Base-by-base conservation (phyloP, 495 filamentous ascomycete genomes). In the Friedmanniomyces simplex region DNA sequence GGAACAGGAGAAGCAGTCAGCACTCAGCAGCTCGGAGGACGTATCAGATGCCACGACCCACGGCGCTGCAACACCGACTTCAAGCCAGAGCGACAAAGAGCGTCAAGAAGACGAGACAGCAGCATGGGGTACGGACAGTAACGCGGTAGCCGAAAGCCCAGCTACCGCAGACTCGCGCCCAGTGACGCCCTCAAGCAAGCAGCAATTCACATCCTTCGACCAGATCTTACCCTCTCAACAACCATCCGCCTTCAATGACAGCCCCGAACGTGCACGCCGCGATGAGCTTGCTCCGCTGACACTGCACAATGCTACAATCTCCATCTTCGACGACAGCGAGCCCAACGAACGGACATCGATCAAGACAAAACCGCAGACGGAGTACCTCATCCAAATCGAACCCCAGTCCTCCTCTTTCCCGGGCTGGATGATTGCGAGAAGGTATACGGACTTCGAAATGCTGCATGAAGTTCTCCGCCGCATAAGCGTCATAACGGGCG, bases 371-470 rank as follows among this genome's bases (percentile, higher is more conserved):
- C 85, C 85, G 6, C 76, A 81, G 1, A 77, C 73, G 5, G 85
- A 91, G 54, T 98, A 95, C 66, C 73, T 96, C 4, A 75, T 98
- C 20, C 90, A 96, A 67, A 87, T 98, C 55, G 93, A 98, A 63
- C 91, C 93, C 8, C 73, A 80, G 0, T 12, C 78, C 82, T 25
- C 74, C 80, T 12, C 79, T 85, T 59, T 83, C 47, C 26, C 88
- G 2, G 93, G 93, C 3, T 98, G 93, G 94, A 96, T 98, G 87
- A 85, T 95, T 37, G 85, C 91, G 30, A 77, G 89, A 32, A 91
- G 85, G 66, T 96, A 94, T 68, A 66, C 78, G 14, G 91, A 98
- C 64, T 96, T 98, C 63, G 91, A 97, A 71, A 79, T 78, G 7
- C 76, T 98, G 8, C 93, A 98, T 66, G 91, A 96, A 69, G 85